A percentile compares a stretch with the other conserved stretches of the same genome.
These are phyloP conservation scores for Russula griseocarnosa DNA, from an alignment of 768 basidiomycete species.

Conservation along the genomic window DNA sequence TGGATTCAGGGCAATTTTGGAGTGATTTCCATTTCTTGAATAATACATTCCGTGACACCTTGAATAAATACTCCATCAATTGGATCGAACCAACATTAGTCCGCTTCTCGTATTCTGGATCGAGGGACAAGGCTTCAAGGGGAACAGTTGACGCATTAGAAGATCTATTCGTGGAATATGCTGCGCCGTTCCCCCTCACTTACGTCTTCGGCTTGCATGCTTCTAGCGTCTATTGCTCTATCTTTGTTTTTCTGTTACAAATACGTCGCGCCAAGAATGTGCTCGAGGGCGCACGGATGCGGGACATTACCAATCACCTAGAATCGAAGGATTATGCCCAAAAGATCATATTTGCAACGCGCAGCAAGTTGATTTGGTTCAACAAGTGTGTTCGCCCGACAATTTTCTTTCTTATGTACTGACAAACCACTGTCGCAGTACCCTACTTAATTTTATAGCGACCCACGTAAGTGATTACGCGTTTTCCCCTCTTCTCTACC, in stretches of 20 bases:
- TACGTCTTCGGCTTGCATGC: slow-evolving; percentile 65
- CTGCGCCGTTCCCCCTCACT: slow-evolving; percentile 73
- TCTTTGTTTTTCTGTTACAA: slow-evolving; percentile 71
- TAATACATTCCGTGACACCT: slow-evolving; percentile 65
- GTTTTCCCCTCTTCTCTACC: slow-evolving; percentile 1
- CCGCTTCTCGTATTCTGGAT: slow-evolving; percentile 63
- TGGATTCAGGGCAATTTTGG: slow-evolving; percentile 71
- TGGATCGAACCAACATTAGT: slow-evolving; percentile 70
- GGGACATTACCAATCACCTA: slow-evolving; percentile 40
- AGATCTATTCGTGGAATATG: slow-evolving; percentile 71
- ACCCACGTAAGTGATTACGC: slow-evolving; percentile 52
- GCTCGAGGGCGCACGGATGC: slow-evolving; percentile 64
- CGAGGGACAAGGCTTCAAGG: slow-evolving; percentile 43
- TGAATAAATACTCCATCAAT: slow-evolving; percentile 46
- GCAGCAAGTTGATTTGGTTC: slow-evolving; percentile 78
- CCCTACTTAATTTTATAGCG: slow-evolving; percentile 63
- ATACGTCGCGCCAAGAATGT: slow-evolving; percentile 67
- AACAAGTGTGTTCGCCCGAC: slow-evolving; percentile 57
- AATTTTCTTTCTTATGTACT: neutral
- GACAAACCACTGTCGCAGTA: slow-evolving; percentile 39
- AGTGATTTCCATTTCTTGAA: slow-evolving; percentile 82
- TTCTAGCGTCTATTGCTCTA: slow-evolving; percentile 55
- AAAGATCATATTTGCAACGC: slow-evolving; percentile 72
- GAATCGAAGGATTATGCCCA: slow-evolving; percentile 42
- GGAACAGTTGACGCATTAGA: slow-evolving; percentile 62